Percentiles rank a stretch among this genome's conserved stretches.
These are phyloP conservation scores for Phlyctochytrium planicorne DNA, from an alignment of 192 early-diverging fungal species.

Conservation along the genomic window DNA sequence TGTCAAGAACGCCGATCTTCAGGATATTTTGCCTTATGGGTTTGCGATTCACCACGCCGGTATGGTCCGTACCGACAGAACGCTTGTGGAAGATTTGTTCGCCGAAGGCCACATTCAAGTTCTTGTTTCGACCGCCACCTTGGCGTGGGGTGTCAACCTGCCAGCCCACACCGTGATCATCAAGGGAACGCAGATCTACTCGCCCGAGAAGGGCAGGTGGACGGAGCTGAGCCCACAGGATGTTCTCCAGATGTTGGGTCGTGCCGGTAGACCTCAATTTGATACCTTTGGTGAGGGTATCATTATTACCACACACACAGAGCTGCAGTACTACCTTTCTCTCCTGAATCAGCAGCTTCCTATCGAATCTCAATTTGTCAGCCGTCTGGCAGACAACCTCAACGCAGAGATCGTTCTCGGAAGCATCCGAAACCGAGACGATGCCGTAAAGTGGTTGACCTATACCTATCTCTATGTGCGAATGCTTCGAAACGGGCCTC, in stretches of 20 bases:
- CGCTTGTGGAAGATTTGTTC: constrained; percentile 92
- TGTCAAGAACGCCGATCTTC: constrained; percentile 79
- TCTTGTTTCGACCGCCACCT: constrained; percentile 92
- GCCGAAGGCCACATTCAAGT: constrained; percentile 87
- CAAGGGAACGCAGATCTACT: constrained; percentile 98
- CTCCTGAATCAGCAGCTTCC: constrained; percentile 94
- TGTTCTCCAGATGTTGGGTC: constrained; percentile 97
- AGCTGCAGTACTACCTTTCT: constrained; percentile 95
- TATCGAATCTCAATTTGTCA: constrained; percentile 94
- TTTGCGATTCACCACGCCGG: constrained; percentile 98
- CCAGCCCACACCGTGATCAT: constrained; percentile 98
- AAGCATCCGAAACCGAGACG: constrained; percentile 85
- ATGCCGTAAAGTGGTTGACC: constrained; percentile 93
- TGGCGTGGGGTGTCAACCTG: constrained; percentile 99
- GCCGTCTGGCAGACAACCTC: constrained; percentile 82
- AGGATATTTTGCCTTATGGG: constrained; percentile 91
- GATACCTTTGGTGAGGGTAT: constrained; percentile 96
- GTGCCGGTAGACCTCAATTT: constrained; percentile 95
- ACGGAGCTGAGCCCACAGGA: constrained; percentile 94
- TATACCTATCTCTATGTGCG: constrained; percentile 96
- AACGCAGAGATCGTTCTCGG: constrained; percentile 97
- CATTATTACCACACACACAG: constrained; percentile 89
- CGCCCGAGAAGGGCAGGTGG: constrained; percentile 93
- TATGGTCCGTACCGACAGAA: constrained; percentile 87
- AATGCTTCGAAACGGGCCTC: constrained; percentile 85